Base-by-base conservation (phyloP, 2,329 filamentous ascomycete species). In the Hypoxylon sp. region DNA sequence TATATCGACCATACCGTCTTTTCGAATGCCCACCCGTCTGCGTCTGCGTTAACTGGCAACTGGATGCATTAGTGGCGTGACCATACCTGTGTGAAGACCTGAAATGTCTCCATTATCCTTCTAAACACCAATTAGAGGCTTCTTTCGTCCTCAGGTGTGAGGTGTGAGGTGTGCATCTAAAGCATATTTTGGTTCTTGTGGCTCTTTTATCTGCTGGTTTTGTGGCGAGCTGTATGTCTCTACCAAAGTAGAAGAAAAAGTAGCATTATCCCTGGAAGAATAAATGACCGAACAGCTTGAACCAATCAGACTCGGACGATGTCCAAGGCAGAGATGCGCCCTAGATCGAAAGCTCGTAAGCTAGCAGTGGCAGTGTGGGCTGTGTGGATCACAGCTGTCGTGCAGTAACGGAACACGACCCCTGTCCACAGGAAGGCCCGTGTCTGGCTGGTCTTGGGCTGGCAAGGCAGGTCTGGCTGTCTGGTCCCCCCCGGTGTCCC, bases 341-440 rank as follows among this genome's bases (percentile, higher is more conserved):
- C 20, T 34, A 50, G 26, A 50, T 37, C 28, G 47, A 49, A 49
- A 49, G 47, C 47, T 49, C 19, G 48, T 32, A 26, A 17, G 10
- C 11, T n/a, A n/a, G 34, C 34, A 41, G 37, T 19, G 4, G 10
- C 11, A 15, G 10, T 41, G 37, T 41, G 37, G 37, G 17, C 37
- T 7, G 7, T 47, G 43, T 52, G 59, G 64, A 43, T 50, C 67
- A 32, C 51, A 68, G 70, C 70, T 73, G 71, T 73, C 70, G 64
- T 71, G 70, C 70, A 68, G 70, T 64, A 71, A 72, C 64, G 44
- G 55, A 5, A 32, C 54, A 56, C 55, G 58, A n/a, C 41, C 44
- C 44, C 44, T 30, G 43, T 39, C 34, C 4, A 6, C 4, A 6
- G 34, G 24, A 4, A 26, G 24, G 24, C 7, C 24, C 24, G 24